Percentiles rank a stretch among this genome's conserved stretches.
Evolutionary conservation across 225 moss, liverwort and hornwort species (phyloP).

Genomic region (Rhytidiadelphus loreus): DNA sequence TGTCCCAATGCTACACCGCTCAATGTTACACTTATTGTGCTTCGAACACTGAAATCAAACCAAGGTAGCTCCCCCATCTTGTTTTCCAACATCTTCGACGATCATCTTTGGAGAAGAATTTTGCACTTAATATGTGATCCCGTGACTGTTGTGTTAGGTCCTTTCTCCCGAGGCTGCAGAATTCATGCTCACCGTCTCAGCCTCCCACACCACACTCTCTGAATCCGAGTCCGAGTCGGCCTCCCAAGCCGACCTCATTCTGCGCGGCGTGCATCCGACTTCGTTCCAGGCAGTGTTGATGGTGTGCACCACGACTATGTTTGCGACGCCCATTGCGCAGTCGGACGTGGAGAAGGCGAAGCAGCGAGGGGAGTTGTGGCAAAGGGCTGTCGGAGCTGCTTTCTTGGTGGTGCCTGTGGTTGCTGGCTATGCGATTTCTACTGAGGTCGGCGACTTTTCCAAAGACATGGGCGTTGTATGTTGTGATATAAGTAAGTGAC

Average conservation of each 20-base stretch:
- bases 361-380: conserved; percentile 3
- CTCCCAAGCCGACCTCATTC: not conserved
- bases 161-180: conserved; percentile 8
- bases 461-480: not conserved
- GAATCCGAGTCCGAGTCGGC: not conserved
- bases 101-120: not conserved
- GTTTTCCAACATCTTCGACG: not conserved
- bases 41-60: not conserved
- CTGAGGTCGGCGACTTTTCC: not conserved
- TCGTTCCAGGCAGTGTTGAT: conserved; percentile 1
- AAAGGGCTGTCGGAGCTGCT: conserved; percentile 7
- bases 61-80: not conserved
- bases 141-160: not conserved
- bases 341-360: conserved; percentile 5
- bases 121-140: not conserved
- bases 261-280: conserved; percentile 13
- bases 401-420: conserved; percentile 7
- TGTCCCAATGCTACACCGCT: not conserved
- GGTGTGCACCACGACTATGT: conserved; percentile 16
- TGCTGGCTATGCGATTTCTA: not conserved
- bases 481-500: conserved; percentile 3
- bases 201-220: conserved; percentile 1
- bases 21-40: too few relatives aligned
- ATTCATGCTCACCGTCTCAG: conserved; percentile 14
- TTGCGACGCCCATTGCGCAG: not conserved